These are phyloP conservation scores for Aspergillus cristatus DNA, from an alignment of 495 filamentous ascomycete species.

Conservation along the genomic window DNA sequence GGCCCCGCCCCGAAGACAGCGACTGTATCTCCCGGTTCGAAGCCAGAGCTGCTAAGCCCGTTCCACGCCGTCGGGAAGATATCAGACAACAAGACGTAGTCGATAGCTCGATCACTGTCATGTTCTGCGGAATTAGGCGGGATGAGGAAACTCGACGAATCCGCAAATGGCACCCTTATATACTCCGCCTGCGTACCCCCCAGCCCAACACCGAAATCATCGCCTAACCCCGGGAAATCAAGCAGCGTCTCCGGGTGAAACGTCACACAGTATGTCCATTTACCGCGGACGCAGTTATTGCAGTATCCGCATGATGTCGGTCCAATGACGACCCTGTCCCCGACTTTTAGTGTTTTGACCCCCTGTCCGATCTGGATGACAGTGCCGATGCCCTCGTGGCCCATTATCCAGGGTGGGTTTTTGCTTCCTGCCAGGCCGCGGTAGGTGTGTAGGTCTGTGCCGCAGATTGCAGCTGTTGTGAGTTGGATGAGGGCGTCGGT, in stretches of 20 bases:
- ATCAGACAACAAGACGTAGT: background rate
- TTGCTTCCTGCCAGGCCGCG: constrained; percentile 8
- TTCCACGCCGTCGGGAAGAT: background rate
- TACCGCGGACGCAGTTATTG: no score
- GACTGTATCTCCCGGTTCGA: background rate
- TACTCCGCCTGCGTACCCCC: constrained; percentile 2
- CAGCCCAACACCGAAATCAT: background rate
- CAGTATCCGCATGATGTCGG: no score
- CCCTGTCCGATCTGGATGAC: constrained; percentile 15
- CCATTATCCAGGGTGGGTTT: constrained; percentile 14
- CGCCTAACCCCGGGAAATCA: constrained; percentile 4
- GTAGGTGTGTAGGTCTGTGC: constrained; percentile 19
- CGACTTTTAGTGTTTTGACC: constrained; percentile 13
- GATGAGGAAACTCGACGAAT: background rate
- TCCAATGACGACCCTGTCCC: no score
- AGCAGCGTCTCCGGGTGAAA: constrained; percentile 1
- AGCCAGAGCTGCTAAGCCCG: background rate
- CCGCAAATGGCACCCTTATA: constrained; percentile 9
- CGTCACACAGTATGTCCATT: constrained; percentile 4
- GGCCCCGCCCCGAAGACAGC: background rate
- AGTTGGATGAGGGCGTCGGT: constrained; percentile 8
- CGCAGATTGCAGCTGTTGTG: constrained; percentile 19
- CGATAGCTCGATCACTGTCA: background rate
- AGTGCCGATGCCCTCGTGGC: constrained; percentile 29
- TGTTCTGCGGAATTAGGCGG: constrained; percentile 5